Evolutionary conservation across 495 filamentous ascomycete species (phyloP), one percentile per base, ranked within the genome.

Genomic region (Lepraria neglecta): DNA sequence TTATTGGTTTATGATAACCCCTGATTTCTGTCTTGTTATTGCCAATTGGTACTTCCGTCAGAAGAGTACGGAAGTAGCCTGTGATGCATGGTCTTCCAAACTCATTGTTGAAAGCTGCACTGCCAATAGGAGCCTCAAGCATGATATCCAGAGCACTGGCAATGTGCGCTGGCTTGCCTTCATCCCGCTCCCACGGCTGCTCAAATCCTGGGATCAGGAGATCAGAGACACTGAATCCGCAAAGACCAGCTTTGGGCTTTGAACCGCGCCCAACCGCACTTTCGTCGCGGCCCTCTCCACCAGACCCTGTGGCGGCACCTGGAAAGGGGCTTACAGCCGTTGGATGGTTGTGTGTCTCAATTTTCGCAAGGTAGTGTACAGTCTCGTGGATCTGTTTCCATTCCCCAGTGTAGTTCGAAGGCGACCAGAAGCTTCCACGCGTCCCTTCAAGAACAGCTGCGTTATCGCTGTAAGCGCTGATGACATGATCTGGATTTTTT

Each of bases 1-100:
- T 96, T 72, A 98, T 97, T 7, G 94, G 94, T 75, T 98, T 98
- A 77, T 97, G 92, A 66, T 95, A 98, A 17, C 94, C 94, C 66
- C 95, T 79, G 53, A 89, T 75, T 53, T 98, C 92, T 4, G 79
- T 77, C 50, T 78, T 76, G 38, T 81, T 83, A 58, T 82, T 81
- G n/a, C 76, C 78, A 19, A 81, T 73, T 53, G 84, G 75, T 48
- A 87, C 80, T 45, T 84, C 77, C 27, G 81, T 87, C 24, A 92
- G 80, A 4, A 98, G 76, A 0, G 94, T 97, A 53, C 92, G 81
- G 78, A 97, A 97, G 70, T 89, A 91, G 30, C 95, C 94, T 0
- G 84, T 78, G 28, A 91, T 89, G 69, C 87, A 90, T 42, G 95
- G 94, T n/a, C 95, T 82, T 33, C 94, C 94, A 70, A 97, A 97